Base-by-base conservation (phyloP, 176 grass and related monocot species). In the Cenchrus americanus region DNA sequence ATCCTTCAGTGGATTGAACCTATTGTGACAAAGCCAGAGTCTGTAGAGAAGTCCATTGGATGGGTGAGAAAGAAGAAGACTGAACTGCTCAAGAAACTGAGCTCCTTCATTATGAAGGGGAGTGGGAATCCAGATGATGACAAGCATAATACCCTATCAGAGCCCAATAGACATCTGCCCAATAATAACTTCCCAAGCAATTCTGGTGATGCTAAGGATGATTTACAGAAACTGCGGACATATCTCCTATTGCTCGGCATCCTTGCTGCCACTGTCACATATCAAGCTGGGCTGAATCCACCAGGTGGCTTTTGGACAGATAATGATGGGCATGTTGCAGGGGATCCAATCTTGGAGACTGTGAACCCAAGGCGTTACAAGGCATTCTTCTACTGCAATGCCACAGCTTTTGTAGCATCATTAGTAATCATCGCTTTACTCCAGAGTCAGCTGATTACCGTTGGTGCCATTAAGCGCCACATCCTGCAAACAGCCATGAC, bases 361-460 rank as follows among this genome's bases (percentile, higher is more conserved):
- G 69, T 49, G 8, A 26, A 46, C 30, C 50, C 70, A 2, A 75
- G 18, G 24, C 88, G 77, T 8, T 93, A 93, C 66, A 87, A 58
- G 23, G 51, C 37, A 7, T 93, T 90, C 78, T 93, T 90, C 78
- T 93, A 90, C 14, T 89, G 88, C 54, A 93, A 90, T 76, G 82
- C 88, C 1, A 93, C 80, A 0, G 77, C 85, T 10, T 93, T 93
- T 50, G 81, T 93, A n/a, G 73, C 88, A 6, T 93, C 88, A 12
- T 49, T 93, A 53, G 78, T 85, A 5, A 93, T 93, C 14, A 90
- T 93, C 32, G 76, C 64, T 23, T 22, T 93, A 32, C 88, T 93
- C 27, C 82, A 84, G 81, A 90, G 80, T 12, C 52, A 75, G 10
- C 12, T 54, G 26, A 84, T 88, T 64, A 87, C 79, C 0, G 8